These are phyloP conservation scores for Fusarium avenaceum DNA, from an alignment of 2,329 filamentous ascomycete genomes.

Conservation along the genomic window DNA sequence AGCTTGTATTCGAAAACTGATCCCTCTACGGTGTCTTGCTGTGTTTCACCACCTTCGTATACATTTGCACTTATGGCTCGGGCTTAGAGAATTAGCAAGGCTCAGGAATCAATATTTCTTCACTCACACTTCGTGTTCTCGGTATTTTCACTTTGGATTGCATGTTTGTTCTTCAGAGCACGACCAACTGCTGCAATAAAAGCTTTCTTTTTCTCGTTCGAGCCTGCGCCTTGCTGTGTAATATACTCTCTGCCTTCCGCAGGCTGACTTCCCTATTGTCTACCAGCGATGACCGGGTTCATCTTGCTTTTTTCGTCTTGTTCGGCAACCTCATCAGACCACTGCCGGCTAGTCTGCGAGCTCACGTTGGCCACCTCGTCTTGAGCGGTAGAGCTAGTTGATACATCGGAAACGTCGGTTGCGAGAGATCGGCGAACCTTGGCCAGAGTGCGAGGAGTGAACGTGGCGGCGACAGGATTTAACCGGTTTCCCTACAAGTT, in stretches of 20 bases:
- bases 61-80: constrained; percentile 37
- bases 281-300: constrained; percentile 9
- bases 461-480: constrained; percentile 68
- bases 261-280: constrained; percentile 24
- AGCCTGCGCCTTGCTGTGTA: constrained; percentile 5
- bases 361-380: constrained; percentile 18
- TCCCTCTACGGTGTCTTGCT: constrained; percentile 36
- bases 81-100: constrained; percentile 38
- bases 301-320: constrained; percentile 35
- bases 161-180: constrained; percentile 34
- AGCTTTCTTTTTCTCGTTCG: constrained; percentile 34
- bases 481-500: constrained; percentile 64
- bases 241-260: neutral
- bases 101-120: neutral
- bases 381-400: constrained; percentile 24
- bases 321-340: constrained; percentile 52
- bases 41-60: constrained; percentile 30
- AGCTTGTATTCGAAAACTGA: constrained; percentile 48
- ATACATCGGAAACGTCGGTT: constrained; percentile 32
- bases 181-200: constrained; percentile 43
- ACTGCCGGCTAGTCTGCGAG: constrained; percentile 42
- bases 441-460: constrained; percentile 61
- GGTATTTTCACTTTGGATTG: neutral
- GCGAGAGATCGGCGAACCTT: constrained; percentile 29
- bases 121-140: constrained; percentile 35